Evolutionary conservation across 2,329 filamentous ascomycete genomes (phyloP).

Genomic region (Ploettnerulaceae sp.): DNA sequence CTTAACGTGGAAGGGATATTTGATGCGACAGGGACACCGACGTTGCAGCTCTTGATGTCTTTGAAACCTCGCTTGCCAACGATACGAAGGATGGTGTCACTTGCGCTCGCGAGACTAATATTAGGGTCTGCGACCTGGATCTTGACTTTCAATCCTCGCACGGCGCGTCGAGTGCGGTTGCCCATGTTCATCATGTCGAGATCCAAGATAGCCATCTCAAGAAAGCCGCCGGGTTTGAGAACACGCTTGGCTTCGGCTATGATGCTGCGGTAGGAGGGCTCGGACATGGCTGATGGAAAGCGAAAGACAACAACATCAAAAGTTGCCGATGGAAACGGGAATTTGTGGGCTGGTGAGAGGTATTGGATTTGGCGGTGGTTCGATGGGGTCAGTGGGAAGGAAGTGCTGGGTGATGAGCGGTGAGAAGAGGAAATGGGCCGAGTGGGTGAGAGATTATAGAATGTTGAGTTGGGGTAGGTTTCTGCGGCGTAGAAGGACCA

Average conservation of each 20-base stretch:
- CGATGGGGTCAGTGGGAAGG: constrained; percentile 52
- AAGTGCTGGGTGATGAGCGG: constrained; percentile 36
- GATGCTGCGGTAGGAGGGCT: constrained; percentile 64
- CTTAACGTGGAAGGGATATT: constrained; percentile 35
- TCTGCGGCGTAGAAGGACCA: constrained; percentile 85
- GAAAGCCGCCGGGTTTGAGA: constrained; percentile 69
- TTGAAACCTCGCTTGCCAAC: constrained; percentile 66
- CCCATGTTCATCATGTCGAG: constrained; percentile 82
- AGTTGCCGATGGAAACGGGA: constrained; percentile 71
- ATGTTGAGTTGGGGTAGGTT: constrained; percentile 68
- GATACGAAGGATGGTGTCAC: constrained; percentile 59
- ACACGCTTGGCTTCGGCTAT: constrained; percentile 73
- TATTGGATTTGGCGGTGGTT: constrained; percentile 77
- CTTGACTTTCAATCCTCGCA: constrained; percentile 66
- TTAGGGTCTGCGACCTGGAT: constrained; percentile 58
- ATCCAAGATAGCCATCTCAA: constrained; percentile 76
- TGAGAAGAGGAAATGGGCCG: constrained; percentile 45
- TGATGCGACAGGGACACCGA: constrained; percentile 69
- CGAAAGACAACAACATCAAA: constrained; percentile 74
- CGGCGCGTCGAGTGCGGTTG: constrained; percentile 59
- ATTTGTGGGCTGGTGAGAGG: constrained; percentile 50
- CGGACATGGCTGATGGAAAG: constrained; percentile 66
- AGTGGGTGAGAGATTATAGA: constrained; percentile 67
- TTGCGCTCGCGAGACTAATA: constrained; percentile 54
- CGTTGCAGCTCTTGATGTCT: constrained; percentile 68